Evolutionary conservation across 1,284 basidiomycete species (phyloP), one percentile per base, ranked within the genome.

Genomic region (Trichosporon sp.): DNA sequence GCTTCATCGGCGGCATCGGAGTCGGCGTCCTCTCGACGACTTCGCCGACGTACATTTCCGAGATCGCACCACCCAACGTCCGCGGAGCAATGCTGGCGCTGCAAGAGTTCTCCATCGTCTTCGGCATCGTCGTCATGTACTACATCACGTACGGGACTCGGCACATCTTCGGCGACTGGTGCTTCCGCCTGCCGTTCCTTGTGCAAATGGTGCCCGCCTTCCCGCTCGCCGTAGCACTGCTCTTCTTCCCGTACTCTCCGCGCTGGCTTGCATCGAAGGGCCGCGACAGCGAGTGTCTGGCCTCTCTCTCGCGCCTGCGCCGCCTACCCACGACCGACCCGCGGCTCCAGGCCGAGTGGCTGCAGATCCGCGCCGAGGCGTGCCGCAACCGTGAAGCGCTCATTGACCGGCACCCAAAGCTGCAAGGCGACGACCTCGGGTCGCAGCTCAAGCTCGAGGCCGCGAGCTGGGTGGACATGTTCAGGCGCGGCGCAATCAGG

Each of bases 21-120:
- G 71, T 81, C 62, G 81, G 69, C 25, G 60, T 74, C 63, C 74
- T 69, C 60, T 80, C 66, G 67, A 74, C 37, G 66, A 76, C 62
- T 1, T 74, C 80, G 13, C 81, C 81, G 27, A 70, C 79, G 29
- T 80, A 78, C 66, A 75, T 80, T 36, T 70, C 78, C 4, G 78
- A 80, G 56, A 66, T 73, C 29, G 63, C 71, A 0, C 70, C 72
- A 1, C 73, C 73, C 0, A 71, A 74, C 44, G 86, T 91, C 11
- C 85, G 90, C 64, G 90, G 89, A 6, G 87, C 87, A 72, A 81
- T 91, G 46, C 88, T 91, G 44, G 88, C 87, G 1, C 82, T 92
- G 13, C 89, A 91, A 73, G 88, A 89, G 70, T 81, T 89, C 13
- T 85, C 86, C 4, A 90, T 91, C 73, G 87, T 87, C 0, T 85